Conservation (phyloP, 2,329 filamentous ascomycete genomes). For the Fusarium sp. region DNA sequence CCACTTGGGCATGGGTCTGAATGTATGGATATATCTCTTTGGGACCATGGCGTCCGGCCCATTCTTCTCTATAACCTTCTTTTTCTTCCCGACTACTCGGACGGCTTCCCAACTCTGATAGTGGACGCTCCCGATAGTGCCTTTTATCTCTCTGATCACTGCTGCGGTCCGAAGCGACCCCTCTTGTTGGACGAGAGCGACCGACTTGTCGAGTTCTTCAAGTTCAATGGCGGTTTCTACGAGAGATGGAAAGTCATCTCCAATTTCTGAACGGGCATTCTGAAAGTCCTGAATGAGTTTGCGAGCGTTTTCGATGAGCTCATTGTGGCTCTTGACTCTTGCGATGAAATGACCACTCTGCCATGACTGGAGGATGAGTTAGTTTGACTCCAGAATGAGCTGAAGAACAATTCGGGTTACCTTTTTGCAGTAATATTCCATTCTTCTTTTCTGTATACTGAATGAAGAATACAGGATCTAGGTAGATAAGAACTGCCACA, state of each 20-base stretch:
- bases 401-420: not conserved
- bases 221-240: not conserved
- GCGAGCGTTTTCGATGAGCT: not conserved
- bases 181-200: not conserved
- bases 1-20: not conserved
- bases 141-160: not conserved
- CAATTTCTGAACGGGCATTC: not conserved
- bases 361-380: not conserved
- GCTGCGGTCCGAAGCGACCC: not conserved
- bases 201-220: not conserved
- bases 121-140: not conserved
- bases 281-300: constrained; percentile 1
- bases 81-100: not conserved
- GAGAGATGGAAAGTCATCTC: not conserved
- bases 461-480: not conserved
- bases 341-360: not conserved
- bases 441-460: not conserved
- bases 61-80: not conserved
- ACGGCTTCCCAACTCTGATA: not conserved
- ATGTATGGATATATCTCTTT: not conserved
- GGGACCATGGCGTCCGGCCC: not conserved
- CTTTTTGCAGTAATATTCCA: not conserved
- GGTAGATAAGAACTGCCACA: not conserved
- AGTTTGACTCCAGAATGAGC: not conserved
- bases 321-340: not conserved